These are phyloP conservation scores for Leccinum imitatum DNA, from an alignment of 768 basidiomycete genomes.

Conservation along the genomic window DNA sequence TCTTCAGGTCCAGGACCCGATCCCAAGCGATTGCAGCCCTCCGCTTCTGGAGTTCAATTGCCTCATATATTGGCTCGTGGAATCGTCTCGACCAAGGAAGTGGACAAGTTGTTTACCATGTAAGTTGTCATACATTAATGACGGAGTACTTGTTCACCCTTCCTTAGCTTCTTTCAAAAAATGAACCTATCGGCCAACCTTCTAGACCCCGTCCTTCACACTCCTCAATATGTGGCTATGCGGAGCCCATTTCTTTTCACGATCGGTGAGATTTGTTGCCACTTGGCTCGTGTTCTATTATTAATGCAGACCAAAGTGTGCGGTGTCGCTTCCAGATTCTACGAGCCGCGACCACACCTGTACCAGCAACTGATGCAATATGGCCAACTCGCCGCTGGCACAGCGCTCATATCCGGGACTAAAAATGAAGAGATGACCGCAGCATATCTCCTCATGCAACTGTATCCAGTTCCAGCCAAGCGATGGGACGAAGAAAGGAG, in stretches of 20 bases:
- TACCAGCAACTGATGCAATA: slow-evolving; percentile 72
- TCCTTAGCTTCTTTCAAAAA: slow-evolving; percentile 64
- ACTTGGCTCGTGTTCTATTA: neutral
- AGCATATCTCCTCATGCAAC: slow-evolving; percentile 76
- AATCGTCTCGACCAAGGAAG: slow-evolving; percentile 63
- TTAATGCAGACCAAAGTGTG: slow-evolving; percentile 57
- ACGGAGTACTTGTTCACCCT: slow-evolving; percentile 1
- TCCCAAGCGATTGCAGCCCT: slow-evolving; percentile 38
- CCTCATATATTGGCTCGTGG: slow-evolving; percentile 67
- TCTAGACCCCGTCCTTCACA: slow-evolving; percentile 81
- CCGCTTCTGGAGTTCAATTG: slow-evolving; percentile 45
- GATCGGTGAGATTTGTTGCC: slow-evolving; percentile 56
- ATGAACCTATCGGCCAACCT: slow-evolving; percentile 81
- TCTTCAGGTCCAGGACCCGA: slow-evolving; percentile 42
- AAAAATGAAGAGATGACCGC: slow-evolving; percentile 85
- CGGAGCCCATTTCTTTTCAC: slow-evolving; percentile 92
- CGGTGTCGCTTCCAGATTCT: slow-evolving; percentile 83
- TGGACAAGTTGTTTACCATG: slow-evolving; percentile 73
- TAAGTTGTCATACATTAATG: slow-evolving; percentile 30
- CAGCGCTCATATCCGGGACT: slow-evolving; percentile 68
- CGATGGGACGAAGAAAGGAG: slow-evolving; percentile 89
- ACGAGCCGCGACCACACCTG: slow-evolving; percentile 64
- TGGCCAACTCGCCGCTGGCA: slow-evolving; percentile 75
- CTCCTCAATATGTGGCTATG: slow-evolving; percentile 74
- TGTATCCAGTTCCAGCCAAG: slow-evolving; percentile 73